phyloP scores from a whole-genome alignment of 1,284 basidiomycete species.

The Tranzscheliella williamsii region DNA sequence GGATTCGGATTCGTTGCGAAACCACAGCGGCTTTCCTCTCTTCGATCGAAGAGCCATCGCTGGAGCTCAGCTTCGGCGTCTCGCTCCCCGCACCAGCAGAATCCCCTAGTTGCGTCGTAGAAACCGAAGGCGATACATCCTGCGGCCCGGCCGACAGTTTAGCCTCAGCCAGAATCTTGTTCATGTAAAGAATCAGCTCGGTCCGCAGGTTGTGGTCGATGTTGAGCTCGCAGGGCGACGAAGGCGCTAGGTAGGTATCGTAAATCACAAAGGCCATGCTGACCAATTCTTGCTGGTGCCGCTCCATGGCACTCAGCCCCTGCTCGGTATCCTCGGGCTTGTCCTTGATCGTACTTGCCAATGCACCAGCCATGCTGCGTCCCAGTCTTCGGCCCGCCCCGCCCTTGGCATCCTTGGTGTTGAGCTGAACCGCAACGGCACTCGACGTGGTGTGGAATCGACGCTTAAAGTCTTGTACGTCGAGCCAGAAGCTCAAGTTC shows the following conservation, averaged over 20 bases:
- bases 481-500: conserved; percentile 94
- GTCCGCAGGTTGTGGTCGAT: conserved; percentile 95
- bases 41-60: conserved; percentile 61
- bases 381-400: conserved; percentile 66
- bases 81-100: conserved; percentile 9
- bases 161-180: conserved; percentile 63
- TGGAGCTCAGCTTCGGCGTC: conserved; percentile 1
- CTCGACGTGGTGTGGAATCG: conserved; percentile 93
- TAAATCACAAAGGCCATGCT: conserved; percentile 92
- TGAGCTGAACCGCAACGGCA: conserved; percentile 70
- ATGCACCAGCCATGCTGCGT: conserved; percentile 62
- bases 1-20: conserved; percentile 33
- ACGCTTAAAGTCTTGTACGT: conserved; percentile 94
- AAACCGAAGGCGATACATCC: conserved; percentile 13
- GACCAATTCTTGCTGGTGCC: conserved; percentile 91
- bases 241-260: conserved; percentile 91
- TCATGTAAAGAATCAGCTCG: conserved; percentile 89
- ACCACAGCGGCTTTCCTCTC: conserved; percentile 65
- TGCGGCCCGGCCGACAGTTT: conserved; percentile 10
- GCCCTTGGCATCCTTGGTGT: conserved; percentile 12
- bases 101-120: conserved; percentile 18
- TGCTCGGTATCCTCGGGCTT: conserved; percentile 20
- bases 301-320: conserved; percentile 75
- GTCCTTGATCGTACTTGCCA: conserved; percentile 56
- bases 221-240: conserved; percentile 92